Base-by-base conservation (phyloP, 208 protist genomes). In the Acanthamoeba triangularis region DNA sequence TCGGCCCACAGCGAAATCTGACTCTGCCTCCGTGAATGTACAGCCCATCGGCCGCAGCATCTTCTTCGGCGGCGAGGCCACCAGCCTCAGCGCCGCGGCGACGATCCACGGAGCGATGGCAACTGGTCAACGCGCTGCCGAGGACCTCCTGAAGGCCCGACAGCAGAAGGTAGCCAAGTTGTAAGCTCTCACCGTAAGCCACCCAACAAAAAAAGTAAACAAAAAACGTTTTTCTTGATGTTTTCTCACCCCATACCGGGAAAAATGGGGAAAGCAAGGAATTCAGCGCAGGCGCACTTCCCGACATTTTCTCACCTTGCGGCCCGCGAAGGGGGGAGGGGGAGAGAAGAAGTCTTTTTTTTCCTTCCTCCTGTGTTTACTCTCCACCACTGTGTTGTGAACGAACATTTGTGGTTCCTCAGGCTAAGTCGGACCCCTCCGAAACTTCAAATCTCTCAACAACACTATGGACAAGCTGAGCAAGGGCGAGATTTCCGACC, bases 381-480 rank as follows among this genome's bases (percentile, higher is more conserved):
- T 47, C 72, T 47, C 72, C 30, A 37, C 30, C 37, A 37, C 35
- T 80, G 72, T 84, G 76, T 84, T 84, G 76, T 84, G 41, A 18
- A 16, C 41, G 76, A 49, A 84, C 76, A 84, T 84, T 84, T 84
- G 76, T 84, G 76, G 76, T 37, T 84, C 76, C 76, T 84, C 76
- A 84, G 76, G 76, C 76, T 84, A 84, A 84, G 76, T 84, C 76
- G 76, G 76, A 54, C 76, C 33, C 41, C 35, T 84, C 76, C 76
- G 76, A 84, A 54, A 84, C 76, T 84, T 30, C 76, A 84, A 84
- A 84, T 84, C 76, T 84, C 44, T 54, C 23, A 84, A 84, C 76
- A 52, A 84, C 76, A 84, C 41, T 41, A 84, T 84, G 76, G 76
- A 84, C 76, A 84, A 84, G 76, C 76, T 84, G 76, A 84, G 76